These are phyloP conservation scores for Lathyrus tuberosus DNA, from an alignment of 306 rosid species.

Conservation along the genomic window DNA sequence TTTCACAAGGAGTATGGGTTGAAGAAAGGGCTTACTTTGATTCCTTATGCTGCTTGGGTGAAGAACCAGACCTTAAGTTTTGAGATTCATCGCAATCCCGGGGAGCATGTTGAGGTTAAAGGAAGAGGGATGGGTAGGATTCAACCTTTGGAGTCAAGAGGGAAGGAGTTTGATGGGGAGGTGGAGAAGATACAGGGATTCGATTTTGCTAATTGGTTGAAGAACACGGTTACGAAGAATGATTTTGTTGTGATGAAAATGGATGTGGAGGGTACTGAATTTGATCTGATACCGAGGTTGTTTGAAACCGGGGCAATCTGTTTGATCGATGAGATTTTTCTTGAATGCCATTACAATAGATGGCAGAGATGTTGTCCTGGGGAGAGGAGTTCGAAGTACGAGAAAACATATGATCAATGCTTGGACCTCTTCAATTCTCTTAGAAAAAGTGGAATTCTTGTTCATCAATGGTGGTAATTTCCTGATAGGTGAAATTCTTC, in stretches of 20 bases:
- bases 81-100: slow-evolving; percentile 79
- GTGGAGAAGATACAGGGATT: slow-evolving; percentile 85
- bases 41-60: slow-evolving; percentile 98
- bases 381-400: slow-evolving; percentile 83
- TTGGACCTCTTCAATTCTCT: slow-evolving; percentile 74
- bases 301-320: slow-evolving; percentile 90
- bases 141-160: slow-evolving; percentile 55
- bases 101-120: slow-evolving; percentile 65
- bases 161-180: slow-evolving; percentile 53
- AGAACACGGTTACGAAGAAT: slow-evolving; percentile 63
- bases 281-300: slow-evolving; percentile 82
- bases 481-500: slow-evolving; percentile 35
- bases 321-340: slow-evolving; percentile 89
- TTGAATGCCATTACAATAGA: slow-evolving; percentile 93
- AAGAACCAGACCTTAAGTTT: slow-evolving; percentile 80
- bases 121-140: slow-evolving; percentile 98
- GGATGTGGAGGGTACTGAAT: slow-evolving; percentile 98
- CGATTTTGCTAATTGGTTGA: slow-evolving; percentile 85
- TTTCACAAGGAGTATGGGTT: slow-evolving; percentile 77
- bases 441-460: slow-evolving; percentile 89
- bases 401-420: slow-evolving; percentile 82
- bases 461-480: slow-evolving; percentile 93
- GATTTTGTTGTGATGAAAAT: slow-evolving; percentile 98
- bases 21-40: slow-evolving; percentile 69
- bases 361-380: slow-evolving; percentile 99